Base-by-base conservation (phyloP, 306 rosid species). In the Rosa rugosa region DNA sequence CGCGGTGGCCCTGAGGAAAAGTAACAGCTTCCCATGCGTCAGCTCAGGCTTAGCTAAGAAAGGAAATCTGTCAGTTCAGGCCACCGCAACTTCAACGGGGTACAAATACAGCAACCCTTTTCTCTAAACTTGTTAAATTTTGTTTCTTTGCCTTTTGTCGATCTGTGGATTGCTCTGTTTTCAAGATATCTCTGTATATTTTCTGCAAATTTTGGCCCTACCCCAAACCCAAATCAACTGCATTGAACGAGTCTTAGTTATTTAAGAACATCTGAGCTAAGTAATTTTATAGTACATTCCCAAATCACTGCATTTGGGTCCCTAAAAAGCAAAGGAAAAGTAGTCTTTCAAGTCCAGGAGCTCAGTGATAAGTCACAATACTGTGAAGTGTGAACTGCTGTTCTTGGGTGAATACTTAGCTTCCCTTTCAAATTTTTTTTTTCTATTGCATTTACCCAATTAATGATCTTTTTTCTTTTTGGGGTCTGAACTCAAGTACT, bases 1-100 rank as follows among this genome's bases (percentile, higher is more conserved):
- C 54, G 25, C 77, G 47, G 59, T 84, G 53, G 59, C 53, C 80
- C 70, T 56, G 74, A 82, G 41, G 5, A 71, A 41, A 46, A 31
- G 73, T 59, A 73, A 25, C 47, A 75, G 78, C 75, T 67, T 78
- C 42, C 62, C 84, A 49, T 71, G 67, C 70, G 71, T 75, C 79
- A 75, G 66, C 46, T 59, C 88, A 13, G 31, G 45, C 80, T 66
- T 67, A 7, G 27, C 71, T 36, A 72, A 62, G 73, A 89, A 68
- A 22, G 20, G 8, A 75, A 56, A 68, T 50, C 88, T 83, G 34
- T 85, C 88, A 76, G 3, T 80, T 56, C 87, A 44, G 54, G 75
- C 83, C n/a, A 68, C 78, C 40, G 78, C 89, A 3, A 56, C 83
- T 54, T 81, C 94, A 45, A 27, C 41, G n/a, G 85, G 89, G 98